phyloP scores from a whole-genome alignment of 768 basidiomycete genomes.

The Gloeopeniophorella convolvens region DNA sequence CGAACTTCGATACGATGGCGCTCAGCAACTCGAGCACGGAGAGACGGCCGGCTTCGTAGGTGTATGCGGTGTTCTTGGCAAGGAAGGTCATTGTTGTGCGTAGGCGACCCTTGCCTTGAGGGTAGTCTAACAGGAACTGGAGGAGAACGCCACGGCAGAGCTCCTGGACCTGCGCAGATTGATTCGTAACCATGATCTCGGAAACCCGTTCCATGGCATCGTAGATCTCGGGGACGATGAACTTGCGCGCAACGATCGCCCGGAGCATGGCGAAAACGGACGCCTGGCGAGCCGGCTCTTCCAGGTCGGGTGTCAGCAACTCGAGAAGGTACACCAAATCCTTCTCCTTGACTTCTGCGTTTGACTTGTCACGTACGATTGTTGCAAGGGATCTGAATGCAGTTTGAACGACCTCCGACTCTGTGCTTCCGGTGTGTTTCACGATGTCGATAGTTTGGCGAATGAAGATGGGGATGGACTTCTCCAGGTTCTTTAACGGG shows the following conservation, averaged over 20 bases:
- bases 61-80: conserved; percentile 86
- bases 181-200: conserved; percentile 88
- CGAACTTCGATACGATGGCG: conserved; percentile 81
- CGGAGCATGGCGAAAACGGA: conserved; percentile 85
- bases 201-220: conserved; percentile 93
- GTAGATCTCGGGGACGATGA: conserved; percentile 94
- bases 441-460: conserved; percentile 80
- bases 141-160: conserved; percentile 82
- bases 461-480: conserved; percentile 76
- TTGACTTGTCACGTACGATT: conserved; percentile 84
- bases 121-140: conserved; percentile 95
- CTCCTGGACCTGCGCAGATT: conserved; percentile 87
- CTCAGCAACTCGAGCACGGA: conserved; percentile 94
- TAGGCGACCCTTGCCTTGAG: conserved; percentile 88
- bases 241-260: conserved; percentile 83
- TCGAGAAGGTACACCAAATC: conserved; percentile 85
- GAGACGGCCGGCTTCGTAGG: conserved; percentile 80
- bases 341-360: conserved; percentile 78
- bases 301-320: conserved; percentile 81
- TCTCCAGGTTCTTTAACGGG: conserved; percentile 67
- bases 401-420: conserved; percentile 84
- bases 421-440: conserved; percentile 75
- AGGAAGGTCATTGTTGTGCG: conserved; percentile 86
- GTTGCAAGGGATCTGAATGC: conserved; percentile 81
- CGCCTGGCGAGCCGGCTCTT: conserved; percentile 80